Evolutionary conservation across 352 stramenopile species (phyloP).

Genomic region (Globisporangium acanthophoron): DNA sequence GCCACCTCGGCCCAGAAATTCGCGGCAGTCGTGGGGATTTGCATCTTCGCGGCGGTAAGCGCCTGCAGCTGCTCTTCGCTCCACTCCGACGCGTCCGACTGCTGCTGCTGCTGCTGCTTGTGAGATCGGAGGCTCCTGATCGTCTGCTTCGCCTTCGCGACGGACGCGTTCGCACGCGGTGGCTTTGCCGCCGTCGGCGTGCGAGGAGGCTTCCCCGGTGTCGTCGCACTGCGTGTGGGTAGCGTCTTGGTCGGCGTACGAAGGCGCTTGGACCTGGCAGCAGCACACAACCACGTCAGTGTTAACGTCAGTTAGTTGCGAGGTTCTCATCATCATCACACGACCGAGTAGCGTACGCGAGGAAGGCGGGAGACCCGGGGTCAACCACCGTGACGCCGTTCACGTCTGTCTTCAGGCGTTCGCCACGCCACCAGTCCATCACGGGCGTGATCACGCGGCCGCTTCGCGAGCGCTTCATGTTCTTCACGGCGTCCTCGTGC

Average conservation of each 20-base stretch:
- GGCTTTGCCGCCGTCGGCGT: conserved; percentile 2
- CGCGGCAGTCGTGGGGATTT: conserved; percentile 49
- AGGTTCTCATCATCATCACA: background rate
- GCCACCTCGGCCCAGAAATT: conserved; percentile 67
- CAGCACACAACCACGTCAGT: background rate
- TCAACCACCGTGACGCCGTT: conserved; percentile 20
- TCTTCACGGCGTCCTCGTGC: background rate
- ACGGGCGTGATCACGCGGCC: conserved; percentile 21
- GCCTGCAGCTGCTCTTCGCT: conserved; percentile 40
- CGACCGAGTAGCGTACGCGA: conserved; percentile 13
- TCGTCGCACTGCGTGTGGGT: background rate
- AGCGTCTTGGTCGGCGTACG: background rate
- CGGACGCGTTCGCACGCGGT: conserved; percentile 9
- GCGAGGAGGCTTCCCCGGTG: conserved; percentile 8
- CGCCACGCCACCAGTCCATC: conserved; percentile 50
- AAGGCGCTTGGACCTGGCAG: background rate
- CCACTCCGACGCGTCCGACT: conserved; percentile 23
- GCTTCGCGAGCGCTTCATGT: conserved; percentile 14
- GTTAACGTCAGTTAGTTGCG: background rate
- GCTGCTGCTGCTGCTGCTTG: conserved; percentile 1
- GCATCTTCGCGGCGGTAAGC: conserved; percentile 46
- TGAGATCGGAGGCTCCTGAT: conserved; percentile 9
- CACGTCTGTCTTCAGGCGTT: conserved; percentile 16
- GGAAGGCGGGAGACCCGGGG: conserved; percentile 17
- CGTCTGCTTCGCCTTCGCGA: conserved; percentile 19